A percentile compares a stretch with the other conserved stretches of the same genome.
Conservation (phyloP, 352 stramenopile species). For the Phytophthora rubi region DNA sequence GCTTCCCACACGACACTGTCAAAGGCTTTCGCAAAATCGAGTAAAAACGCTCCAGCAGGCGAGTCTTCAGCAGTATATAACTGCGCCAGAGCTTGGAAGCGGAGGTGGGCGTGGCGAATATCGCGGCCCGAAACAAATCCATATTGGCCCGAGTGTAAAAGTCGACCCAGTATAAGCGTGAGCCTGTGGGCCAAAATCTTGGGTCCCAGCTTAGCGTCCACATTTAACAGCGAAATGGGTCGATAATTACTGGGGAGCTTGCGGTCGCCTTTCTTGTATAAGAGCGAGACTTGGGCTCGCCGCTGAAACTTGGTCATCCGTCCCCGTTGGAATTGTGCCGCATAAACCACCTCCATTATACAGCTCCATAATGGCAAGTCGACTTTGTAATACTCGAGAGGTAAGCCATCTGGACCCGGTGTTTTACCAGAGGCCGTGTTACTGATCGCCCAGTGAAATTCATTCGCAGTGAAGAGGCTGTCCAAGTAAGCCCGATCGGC, state of each 20-base stretch:
- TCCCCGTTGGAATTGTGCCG: not conserved
- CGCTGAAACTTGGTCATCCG: slow-evolving; percentile 3
- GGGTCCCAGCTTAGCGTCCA: slow-evolving; percentile 7
- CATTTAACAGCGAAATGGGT: slow-evolving; percentile 12
- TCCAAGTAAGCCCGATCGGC: not conserved
- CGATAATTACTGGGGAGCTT: slow-evolving; percentile 12
- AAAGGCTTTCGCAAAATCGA: slow-evolving; percentile 23
- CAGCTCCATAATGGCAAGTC: not conserved
- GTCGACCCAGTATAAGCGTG: not conserved
- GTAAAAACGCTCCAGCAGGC: slow-evolving; percentile 4
- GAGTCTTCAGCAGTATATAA: not conserved
- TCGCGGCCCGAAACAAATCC: slow-evolving; percentile 13
- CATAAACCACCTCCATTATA: slow-evolving; percentile 2
- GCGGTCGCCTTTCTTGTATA: slow-evolving; percentile 13
- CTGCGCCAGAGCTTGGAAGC: slow-evolving; percentile 12
- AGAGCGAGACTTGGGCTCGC: slow-evolving; percentile 4
- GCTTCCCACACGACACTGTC: slow-evolving; percentile 13
- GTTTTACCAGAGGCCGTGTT: not conserved
- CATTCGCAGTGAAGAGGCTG: slow-evolving; percentile 1
- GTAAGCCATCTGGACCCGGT: slow-evolving; percentile 2
- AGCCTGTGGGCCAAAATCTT: slow-evolving; percentile 15
- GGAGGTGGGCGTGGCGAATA: slow-evolving; percentile 10
- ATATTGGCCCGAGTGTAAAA: slow-evolving; percentile 20
- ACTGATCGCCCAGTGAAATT: slow-evolving; percentile 11
- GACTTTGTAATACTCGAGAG: slow-evolving; percentile 1